Base-by-base conservation (phyloP, 1,139 yeast species). In the Schizosaccharomyces versatilis region DNA sequence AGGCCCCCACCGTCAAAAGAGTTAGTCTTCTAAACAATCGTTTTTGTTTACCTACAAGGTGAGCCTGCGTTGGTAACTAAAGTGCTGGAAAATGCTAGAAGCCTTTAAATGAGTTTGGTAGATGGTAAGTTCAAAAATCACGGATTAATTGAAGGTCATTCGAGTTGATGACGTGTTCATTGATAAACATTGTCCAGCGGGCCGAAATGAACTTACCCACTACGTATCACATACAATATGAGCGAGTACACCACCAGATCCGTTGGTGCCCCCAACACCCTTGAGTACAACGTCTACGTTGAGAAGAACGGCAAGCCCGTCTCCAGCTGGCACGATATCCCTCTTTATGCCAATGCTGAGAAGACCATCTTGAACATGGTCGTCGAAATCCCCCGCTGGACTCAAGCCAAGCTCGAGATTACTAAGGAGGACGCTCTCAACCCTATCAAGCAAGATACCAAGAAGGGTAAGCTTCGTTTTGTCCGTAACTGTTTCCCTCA, bases 401-500 rank as follows among this genome's bases (percentile, higher is more conserved):
- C 55, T 2, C 81, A 83, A 62, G 96, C 94, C 53, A 88, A 88
- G 71, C 76, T 85, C 71, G 96, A 88, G 70, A 84, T 90, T 64
- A 77, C 81, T 64, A 84, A 80, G 71, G 81, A 79, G 58, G 68
- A 73, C 54, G 72, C 76, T 55, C 77, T 81, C 64, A 90, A 90
- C 72, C 98, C 98, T 59, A 88, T 90, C 60, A 74, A 82, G 44
- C 98, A 90, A 71, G 98, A 90, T 69, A 79, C 81, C 61, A 88
- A 88, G 72, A 85, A 86, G 69, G 95, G 94, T 52, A 78, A 84
- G 68, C 76, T 85, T 62, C 65, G 73, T 36, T 57, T 80, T 63
- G 93, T 90, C 54, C 80, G 93, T 68, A 88, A 88, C 75, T 74
- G 93, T 60, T 90, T 84, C 76, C 98, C 98, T 41, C 93, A 81